Base-by-base conservation (phyloP, 2,329 filamentous ascomycete genomes). In the Metarhizium album region DNA sequence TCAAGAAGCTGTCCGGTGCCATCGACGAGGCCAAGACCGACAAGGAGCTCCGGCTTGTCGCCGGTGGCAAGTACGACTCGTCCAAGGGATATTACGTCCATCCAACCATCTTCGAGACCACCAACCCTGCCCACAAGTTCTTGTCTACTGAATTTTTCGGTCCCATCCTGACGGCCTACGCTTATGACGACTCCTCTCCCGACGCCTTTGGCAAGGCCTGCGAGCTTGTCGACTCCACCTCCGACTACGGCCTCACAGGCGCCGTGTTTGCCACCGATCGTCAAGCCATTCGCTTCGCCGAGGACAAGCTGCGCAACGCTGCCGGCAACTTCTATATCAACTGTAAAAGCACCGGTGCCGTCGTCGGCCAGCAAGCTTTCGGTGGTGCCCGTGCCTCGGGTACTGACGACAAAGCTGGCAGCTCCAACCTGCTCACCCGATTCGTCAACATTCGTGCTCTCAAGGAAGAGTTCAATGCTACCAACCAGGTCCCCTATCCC, bases 281-380 rank as follows among this genome's bases (percentile, higher is more conserved):
- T 40, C 68, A 74, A 45, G 83, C 76, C 14, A 70, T 90, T 53
- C 76, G 82, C 23, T 74, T 75, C 51, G 87, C 86, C 0, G 86
- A 90, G 66, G 79, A 89, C 58, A 77, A 74, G 54, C 74, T 91
- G 49, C 75, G 85, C 56, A 82, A 90, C 63, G 73, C 83, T 0
- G 86, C 87, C 0, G 87, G 87, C 42, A 91, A 91, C 73, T 90
- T 90, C 66, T 91, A 91, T 71, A 76, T 91, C 69, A 91, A 90
- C 72, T 86, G 83, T 73, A 90, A 90, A 78, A 84, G 80, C 66
- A 87, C 83, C 2, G 84, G 83, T 38, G 83, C 83, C 16, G 82
- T 87, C 23, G 83, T 86, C 7, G 83, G 82, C 14, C 84, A 87
- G 70, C 83, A 87, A 70, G 79, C 83, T 3, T 87, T 87, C 63